Percentiles rank a stretch among this genome's conserved stretches.
phyloP scores from a whole-genome alignment of 2,329 filamentous ascomycete genomes.

The Monosporascus sp. region DNA sequence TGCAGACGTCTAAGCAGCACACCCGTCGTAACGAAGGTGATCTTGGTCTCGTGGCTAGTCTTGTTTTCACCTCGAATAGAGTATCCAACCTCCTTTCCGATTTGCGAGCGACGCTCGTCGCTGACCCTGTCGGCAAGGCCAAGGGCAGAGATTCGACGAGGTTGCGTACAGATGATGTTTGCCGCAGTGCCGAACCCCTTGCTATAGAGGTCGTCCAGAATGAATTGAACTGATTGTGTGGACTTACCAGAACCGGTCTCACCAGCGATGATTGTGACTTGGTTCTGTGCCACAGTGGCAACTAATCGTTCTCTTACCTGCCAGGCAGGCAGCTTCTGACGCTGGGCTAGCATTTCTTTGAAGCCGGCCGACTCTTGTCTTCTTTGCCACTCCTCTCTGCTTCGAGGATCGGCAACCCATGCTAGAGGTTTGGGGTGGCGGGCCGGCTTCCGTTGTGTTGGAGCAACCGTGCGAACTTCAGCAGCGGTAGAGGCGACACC shows the following conservation, averaged over 20 bases:
- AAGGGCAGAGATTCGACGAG: conserved; percentile 87
- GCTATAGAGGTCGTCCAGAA: conserved; percentile 84
- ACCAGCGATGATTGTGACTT: conserved; percentile 94
- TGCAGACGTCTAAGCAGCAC: conserved; percentile 87
- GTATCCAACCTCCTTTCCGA: conserved; percentile 89
- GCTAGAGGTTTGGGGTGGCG: conserved; percentile 54
- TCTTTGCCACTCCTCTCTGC: conserved; percentile 62
- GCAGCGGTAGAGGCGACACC: conserved; percentile 65
- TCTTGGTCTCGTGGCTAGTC: conserved; percentile 67
- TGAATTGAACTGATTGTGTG: conserved; percentile 93
- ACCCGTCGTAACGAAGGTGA: conserved; percentile 94
- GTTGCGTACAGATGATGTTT: conserved; percentile 95
- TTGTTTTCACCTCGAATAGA: conserved; percentile 87
- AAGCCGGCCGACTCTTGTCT: conserved; percentile 62
- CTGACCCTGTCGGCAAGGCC: conserved; percentile 92
- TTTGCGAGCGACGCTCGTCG: conserved; percentile 75
- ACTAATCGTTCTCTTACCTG: conserved; percentile 72
- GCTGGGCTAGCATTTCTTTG: conserved; percentile 67
- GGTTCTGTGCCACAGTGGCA: conserved; percentile 64
- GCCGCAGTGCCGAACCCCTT: conserved; percentile 67
- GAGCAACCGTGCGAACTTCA: conserved; percentile 37
- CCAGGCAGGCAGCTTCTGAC: conserved; percentile 83
- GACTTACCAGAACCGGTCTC: conserved; percentile 97
- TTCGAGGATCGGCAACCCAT: conserved; percentile 57
- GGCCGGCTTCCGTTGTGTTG: conserved; percentile 31